Base-by-base conservation (phyloP, 768 basidiomycete species). In the Lactifluus subvellereus region DNA sequence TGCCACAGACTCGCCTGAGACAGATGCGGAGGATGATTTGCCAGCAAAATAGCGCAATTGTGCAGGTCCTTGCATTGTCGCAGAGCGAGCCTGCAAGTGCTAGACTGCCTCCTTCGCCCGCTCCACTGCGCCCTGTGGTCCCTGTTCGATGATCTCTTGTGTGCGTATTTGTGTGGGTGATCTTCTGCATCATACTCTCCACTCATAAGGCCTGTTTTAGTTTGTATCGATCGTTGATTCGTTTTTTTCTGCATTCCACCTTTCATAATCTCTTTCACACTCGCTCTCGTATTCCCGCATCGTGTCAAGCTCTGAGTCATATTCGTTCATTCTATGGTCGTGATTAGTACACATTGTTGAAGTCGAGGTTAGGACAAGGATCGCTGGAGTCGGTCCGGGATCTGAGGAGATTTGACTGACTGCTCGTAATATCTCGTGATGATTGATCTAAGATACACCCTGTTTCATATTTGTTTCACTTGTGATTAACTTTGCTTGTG, bases 31-130 rank as follows among this genome's bases (percentile, higher is more conserved):
- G 42, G 74, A 76, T 88, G 69, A 83, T 90, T 37, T 95, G 93
- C 71, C 84, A 86, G 67, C 94, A 97, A 73, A 98, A 97, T 69
- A 93, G 93, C 71, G 80, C 89, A 16, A 84, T 98, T 42, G 82
- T 90, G 3, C 76, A 84, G 40, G 83, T 94, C 59, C 79, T 96
- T 51, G 82, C 85, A 55, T 79, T 81, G 65, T 72, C 90, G 51
- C 82, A 84, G 70, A 79, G 81, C 13, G 79, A 78, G 13, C 70
- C 76, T 43, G 75, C 79, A 49, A 81, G 78, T 7, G 33, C 55
- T 9, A 55, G 63, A 51, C 54, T 48, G 30, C 51, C 59, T 30
- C 63, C 58, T 14, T 47, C 54, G 11, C 63, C 63, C 14, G 47
- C 35, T 48, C 48, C 53, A 20, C 14, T 51, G 18, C 58, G 42